Conservation (phyloP, 495 filamentous ascomycete species). For the Polyplosphaeria fusca region DNA sequence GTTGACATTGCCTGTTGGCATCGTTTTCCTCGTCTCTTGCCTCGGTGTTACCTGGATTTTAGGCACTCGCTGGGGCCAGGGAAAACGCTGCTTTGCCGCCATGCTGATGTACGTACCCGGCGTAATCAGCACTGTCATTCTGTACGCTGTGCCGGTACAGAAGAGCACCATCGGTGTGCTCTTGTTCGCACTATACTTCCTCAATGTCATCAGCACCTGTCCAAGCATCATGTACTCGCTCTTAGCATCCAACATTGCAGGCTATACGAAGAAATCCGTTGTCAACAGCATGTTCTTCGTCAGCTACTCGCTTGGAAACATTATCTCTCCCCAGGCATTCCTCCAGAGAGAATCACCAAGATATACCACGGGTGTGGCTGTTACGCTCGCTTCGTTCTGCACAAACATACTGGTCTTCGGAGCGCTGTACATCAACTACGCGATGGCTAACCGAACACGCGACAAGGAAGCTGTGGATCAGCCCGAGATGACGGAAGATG, state of each 20-base stretch:
- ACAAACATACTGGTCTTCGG: background rate
- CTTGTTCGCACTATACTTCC: too few species aligned
- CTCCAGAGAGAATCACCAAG: background rate
- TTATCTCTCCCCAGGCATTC: slow-evolving; percentile 1
- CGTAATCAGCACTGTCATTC: background rate
- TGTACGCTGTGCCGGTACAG: background rate
- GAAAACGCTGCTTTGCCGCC: background rate
- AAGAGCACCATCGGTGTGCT: too few species aligned
- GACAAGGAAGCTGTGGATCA: background rate
- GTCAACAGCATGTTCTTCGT: background rate
- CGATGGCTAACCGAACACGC: background rate
- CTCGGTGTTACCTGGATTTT: background rate
- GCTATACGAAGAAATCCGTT: background rate
- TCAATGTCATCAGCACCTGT: too few species aligned
- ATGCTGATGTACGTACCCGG: background rate
- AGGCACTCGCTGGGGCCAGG: background rate
- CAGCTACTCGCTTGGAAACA: slow-evolving; percentile 1
- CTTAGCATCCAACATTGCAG: background rate
- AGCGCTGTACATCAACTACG: background rate
- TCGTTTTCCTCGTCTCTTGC: background rate
- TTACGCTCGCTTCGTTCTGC: background rate
- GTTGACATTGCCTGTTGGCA: background rate
- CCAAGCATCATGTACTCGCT: background rate
- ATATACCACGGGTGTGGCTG: background rate
- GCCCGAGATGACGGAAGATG: background rate